Conservation (phyloP, 441 rosid genomes). For the Biscutella auriculata region DNA sequence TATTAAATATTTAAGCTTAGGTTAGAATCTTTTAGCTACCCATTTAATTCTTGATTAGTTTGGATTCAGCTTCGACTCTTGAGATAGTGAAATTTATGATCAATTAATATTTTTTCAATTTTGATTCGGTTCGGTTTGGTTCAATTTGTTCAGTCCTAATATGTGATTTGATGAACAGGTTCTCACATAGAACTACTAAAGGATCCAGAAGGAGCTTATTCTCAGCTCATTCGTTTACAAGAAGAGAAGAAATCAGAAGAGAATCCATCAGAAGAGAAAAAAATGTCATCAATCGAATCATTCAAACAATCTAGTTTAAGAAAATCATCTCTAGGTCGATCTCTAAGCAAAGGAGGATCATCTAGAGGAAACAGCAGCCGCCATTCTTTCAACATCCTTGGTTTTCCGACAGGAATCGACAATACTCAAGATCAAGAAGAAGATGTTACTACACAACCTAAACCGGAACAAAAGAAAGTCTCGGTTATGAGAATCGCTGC, state of each 20-base stretch:
- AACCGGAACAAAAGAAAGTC: constrained; percentile 14
- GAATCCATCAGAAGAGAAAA: constrained; percentile 6
- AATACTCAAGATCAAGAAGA: too few species aligned
- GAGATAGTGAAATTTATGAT: too few species aligned
- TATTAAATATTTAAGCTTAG: too few species aligned
- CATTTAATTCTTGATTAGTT: too few species aligned
- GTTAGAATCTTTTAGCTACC: too few species aligned
- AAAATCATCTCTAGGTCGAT: constrained; percentile 16
- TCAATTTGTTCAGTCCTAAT: too few species aligned
- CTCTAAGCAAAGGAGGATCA: constrained; percentile 25
- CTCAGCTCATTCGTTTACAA: constrained; percentile 32
- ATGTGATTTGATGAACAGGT: constrained; percentile 6
- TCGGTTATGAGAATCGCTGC: constrained; percentile 26
- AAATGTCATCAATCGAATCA: constrained; percentile 20
- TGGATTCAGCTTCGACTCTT: too few species aligned
- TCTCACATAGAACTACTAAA: constrained; percentile 31
- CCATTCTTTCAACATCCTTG: constrained; percentile 25
- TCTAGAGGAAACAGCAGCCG: too few species aligned
- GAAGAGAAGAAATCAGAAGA: constrained; percentile 21
- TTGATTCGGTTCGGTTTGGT: too few species aligned
- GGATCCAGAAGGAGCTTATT: constrained; percentile 35
- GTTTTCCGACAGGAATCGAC: constrained; percentile 20
- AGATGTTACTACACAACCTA: too few species aligned
- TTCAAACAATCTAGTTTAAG: constrained; percentile 28
- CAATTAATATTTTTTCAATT: too few species aligned